Evolutionary conservation across 768 basidiomycete species (phyloP).

Genomic region (Zangia roseola): DNA sequence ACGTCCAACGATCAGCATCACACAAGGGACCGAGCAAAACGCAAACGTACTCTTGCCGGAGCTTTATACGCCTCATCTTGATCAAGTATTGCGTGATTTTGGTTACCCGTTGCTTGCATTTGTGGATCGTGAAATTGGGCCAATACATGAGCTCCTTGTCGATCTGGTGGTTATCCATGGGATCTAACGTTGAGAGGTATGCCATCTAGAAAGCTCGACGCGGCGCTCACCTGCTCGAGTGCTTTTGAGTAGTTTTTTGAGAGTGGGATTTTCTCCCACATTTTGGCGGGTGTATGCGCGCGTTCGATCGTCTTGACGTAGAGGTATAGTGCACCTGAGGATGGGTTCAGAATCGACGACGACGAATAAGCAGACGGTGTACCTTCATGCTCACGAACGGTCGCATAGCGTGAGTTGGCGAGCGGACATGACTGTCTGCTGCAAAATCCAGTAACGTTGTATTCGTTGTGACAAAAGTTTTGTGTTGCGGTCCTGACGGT

Average conservation of each 20-base stretch:
- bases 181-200: background rate
- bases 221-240: slow-evolving; percentile 74
- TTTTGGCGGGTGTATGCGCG: slow-evolving; percentile 91
- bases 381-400: slow-evolving; percentile 97
- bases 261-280: slow-evolving; percentile 96
- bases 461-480: slow-evolving; percentile 98
- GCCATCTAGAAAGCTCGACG: background rate
- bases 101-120: slow-evolving; percentile 98
- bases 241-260: slow-evolving; percentile 95
- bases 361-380: slow-evolving; percentile 8
- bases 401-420: slow-evolving; percentile 97
- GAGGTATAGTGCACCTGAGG: slow-evolving; percentile 74
- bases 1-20: background rate
- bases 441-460: slow-evolving; percentile 96
- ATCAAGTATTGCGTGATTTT: slow-evolving; percentile 99
- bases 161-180: slow-evolving; percentile 54
- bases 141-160: slow-evolving; percentile 95
- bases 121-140: slow-evolving; percentile 97
- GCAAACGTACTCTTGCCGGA: slow-evolving; percentile 74
- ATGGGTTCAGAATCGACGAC: slow-evolving; percentile 22
- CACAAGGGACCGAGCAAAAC: background rate
- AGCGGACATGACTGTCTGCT: slow-evolving; percentile 93
- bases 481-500: slow-evolving; percentile 80
- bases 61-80: slow-evolving; percentile 90
- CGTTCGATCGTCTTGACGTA: slow-evolving; percentile 98